Evolutionary conservation across 768 basidiomycete species (phyloP), one percentile per base, ranked within the genome.

Genomic region (Mycena venus): DNA sequence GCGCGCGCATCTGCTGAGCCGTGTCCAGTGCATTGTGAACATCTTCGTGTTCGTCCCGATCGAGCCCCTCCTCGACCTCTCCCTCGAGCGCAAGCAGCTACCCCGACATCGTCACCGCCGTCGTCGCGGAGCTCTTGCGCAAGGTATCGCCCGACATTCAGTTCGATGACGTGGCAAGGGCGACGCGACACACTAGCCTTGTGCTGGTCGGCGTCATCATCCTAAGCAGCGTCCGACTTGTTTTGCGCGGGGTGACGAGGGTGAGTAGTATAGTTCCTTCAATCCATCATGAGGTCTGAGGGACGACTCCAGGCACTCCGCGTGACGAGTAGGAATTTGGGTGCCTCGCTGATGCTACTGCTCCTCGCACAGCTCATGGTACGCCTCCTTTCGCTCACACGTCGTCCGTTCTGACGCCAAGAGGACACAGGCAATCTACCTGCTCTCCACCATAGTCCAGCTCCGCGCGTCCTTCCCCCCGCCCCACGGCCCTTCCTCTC

Each of bases 341-440:
- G 92, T 38, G 93, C 94, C 6, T 93, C 93, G 6, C 83, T 96
- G 49, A 93, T 96, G 89, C 81, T 96, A 29, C 88, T 96, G 34
- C 82, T 93, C 12, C 87, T 96, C 27, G 93, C 95, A 9, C 95
- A 96, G 80, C 86, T 96, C 58, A 95, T 96, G 95, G 95, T 95
- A 75, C 38, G 87, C 79, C 31, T 40, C 1, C 2, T 42, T 55
- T 72, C 49, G 44, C 59, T 38, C 36, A 38, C 42, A 36, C 34
- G n/a, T n/a, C n/a, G n/a, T n/a, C n/a, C n/a, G n/a, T n/a, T n/a
- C n/a, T n/a, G n/a, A n/a, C n/a, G n/a, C n/a, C n/a, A n/a, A n/a
- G n/a, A n/a, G n/a, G n/a, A n/a, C n/a, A n/a, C 75, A 96, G 95
- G 94, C 93, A 14, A 93, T 94, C 51, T 96, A 96, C 80, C 89